A percentile compares a stretch with the other conserved stretches of the same genome.
Evolutionary conservation across 805 yeast species (phyloP).

Genomic region (Candida sanyiensis): DNA sequence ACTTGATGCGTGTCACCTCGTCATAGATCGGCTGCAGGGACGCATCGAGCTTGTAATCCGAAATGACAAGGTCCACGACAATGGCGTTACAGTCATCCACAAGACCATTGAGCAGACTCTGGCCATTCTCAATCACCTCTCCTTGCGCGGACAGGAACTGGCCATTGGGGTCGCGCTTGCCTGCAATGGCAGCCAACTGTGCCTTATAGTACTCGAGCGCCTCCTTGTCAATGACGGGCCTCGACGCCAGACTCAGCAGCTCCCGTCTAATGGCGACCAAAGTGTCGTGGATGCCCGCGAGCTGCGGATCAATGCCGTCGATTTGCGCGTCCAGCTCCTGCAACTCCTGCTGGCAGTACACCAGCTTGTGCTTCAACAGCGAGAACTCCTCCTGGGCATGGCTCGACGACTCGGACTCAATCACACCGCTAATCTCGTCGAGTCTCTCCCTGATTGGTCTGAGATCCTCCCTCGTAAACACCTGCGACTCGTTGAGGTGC

Average conservation of each 20-base stretch:
- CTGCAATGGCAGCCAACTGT: constrained; percentile 39
- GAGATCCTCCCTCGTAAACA: constrained; percentile 80
- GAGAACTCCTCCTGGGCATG: constrained; percentile 44
- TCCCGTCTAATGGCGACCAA: constrained; percentile 60
- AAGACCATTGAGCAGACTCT: constrained; percentile 58
- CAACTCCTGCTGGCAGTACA: constrained; percentile 55
- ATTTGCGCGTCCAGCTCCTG: constrained; percentile 50
- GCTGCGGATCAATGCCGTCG: constrained; percentile 46
- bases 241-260: constrained; percentile 47
- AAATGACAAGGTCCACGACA: constrained; percentile 57
- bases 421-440: constrained; percentile 52
- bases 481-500: constrained; percentile 75
- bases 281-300: constrained; percentile 42
- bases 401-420: constrained; percentile 35
- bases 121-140: constrained; percentile 33
- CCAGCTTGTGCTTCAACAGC: constrained; percentile 59
- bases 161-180: constrained; percentile 50
- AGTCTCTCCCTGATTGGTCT: constrained; percentile 71
- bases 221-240: constrained; percentile 26
- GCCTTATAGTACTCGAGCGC: constrained; percentile 31
- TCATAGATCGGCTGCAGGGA: constrained; percentile 56
- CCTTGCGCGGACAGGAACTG: constrained; percentile 39
- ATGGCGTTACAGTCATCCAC: constrained; percentile 79
- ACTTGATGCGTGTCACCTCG: constrained; percentile 57
- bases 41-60: constrained; percentile 38